Evolutionary conservation across 805 yeast genomes (phyloP).

Genomic region (Lachancea mirantina): DNA sequence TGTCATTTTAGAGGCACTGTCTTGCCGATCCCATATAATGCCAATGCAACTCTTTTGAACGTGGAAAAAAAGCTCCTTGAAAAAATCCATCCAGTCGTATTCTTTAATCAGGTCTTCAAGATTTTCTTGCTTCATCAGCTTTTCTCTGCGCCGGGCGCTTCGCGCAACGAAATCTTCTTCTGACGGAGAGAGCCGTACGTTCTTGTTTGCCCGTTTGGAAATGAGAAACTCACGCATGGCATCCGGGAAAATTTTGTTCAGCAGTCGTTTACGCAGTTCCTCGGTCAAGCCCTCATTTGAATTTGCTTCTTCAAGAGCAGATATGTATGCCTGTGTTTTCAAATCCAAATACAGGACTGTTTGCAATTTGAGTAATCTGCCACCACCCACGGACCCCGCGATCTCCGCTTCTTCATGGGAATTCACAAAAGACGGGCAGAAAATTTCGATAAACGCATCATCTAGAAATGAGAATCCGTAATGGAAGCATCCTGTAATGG

Average conservation of each 20-base stretch:
- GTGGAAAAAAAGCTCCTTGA: slow-evolving; percentile 72
- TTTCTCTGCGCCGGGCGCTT: slow-evolving; percentile 63
- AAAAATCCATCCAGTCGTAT: slow-evolving; percentile 81
- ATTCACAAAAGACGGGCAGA: slow-evolving; percentile 54
- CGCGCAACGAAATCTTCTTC: slow-evolving; percentile 74
- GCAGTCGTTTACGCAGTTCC: slow-evolving; percentile 45
- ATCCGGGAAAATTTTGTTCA: slow-evolving; percentile 70
- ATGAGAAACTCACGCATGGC: slow-evolving; percentile 41
- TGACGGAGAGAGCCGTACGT: slow-evolving; percentile 49
- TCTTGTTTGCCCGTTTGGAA: slow-evolving; percentile 9
- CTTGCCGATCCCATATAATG: slow-evolving; percentile 61
- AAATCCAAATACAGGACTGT: slow-evolving; percentile 75
- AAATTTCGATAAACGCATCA: slow-evolving; percentile 76
- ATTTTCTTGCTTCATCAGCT: slow-evolving; percentile 41
- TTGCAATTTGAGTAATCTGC: slow-evolving; percentile 71
- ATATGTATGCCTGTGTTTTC: slow-evolving; percentile 91
- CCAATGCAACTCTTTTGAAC: slow-evolving; percentile 67
- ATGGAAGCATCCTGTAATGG: slow-evolving; percentile 75
- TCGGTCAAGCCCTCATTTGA: slow-evolving; percentile 4
- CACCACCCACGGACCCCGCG: slow-evolving; percentile 10
- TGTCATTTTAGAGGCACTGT: slow-evolving; percentile 13
- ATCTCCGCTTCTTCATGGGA: slow-evolving; percentile 7
- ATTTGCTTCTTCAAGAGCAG: slow-evolving; percentile 54
- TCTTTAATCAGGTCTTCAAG: slow-evolving; percentile 54
- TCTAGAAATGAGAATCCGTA: slow-evolving; percentile 84